A percentile compares a stretch with the other conserved stretches of the same genome.
Evolutionary conservation across 495 filamentous ascomycete species (phyloP).

Genomic region (Penicillium cinerascens): DNA sequence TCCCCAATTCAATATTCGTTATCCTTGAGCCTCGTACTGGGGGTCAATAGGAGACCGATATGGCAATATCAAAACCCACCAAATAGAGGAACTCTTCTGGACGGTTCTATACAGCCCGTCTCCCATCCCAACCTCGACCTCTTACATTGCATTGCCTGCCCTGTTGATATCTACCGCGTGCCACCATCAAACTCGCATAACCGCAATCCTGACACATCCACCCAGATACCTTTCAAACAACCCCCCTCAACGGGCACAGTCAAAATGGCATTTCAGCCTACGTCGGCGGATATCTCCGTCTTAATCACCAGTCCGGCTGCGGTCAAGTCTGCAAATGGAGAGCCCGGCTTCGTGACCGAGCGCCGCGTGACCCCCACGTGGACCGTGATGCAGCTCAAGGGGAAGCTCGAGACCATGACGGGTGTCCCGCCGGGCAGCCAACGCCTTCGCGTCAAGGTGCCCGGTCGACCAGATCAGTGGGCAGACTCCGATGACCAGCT

Average conservation of each 20-base stretch:
- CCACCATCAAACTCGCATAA: neutral
- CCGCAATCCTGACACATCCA: neutral
- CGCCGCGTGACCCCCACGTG: constrained; percentile 89
- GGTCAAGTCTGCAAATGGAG: constrained; percentile 61
- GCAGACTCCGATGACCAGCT: constrained; percentile 32
- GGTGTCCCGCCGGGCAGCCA: constrained; percentile 83
- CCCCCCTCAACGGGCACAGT: neutral
- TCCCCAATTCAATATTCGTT: neutral
- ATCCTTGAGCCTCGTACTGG: neutral
- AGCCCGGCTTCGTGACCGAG: constrained; percentile 74
- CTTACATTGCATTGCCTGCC: neutral
- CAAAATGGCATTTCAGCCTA: constrained; percentile 47
- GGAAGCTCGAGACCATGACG: constrained; percentile 89
- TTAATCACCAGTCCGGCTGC: constrained; percentile 74
- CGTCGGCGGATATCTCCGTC: constrained; percentile 78
- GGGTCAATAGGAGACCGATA: neutral
- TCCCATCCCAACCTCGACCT: neutral
- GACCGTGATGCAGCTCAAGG: constrained; percentile 81
- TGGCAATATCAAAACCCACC: neutral
- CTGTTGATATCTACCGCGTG: neutral
- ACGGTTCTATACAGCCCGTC: neutral
- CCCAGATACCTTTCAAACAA: neutral
- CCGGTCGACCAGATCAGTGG: constrained; percentile 38
- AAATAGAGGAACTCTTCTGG: neutral
- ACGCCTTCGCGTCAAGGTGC: constrained; percentile 51